These are phyloP conservation scores for Simmondsia chinensis DNA, from an alignment of 148 eudicot species.

Conservation along the genomic window DNA sequence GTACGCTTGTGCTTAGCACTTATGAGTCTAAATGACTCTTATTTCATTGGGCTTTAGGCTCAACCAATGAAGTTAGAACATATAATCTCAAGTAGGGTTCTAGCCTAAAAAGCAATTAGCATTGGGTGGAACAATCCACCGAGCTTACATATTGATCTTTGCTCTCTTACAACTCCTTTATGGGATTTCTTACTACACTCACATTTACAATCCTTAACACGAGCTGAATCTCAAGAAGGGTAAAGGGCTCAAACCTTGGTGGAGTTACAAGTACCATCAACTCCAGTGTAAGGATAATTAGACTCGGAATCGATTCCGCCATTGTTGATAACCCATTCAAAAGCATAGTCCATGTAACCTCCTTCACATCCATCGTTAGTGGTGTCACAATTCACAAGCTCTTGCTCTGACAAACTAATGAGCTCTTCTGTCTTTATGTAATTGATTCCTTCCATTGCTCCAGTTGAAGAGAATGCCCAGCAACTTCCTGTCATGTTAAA, in stretches of 20 bases:
- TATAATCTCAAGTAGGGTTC: no score
- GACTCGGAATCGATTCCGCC: conserved; percentile 44
- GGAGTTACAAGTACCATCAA: conserved; percentile 25
- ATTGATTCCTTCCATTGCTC: conserved; percentile 53
- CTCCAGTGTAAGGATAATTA: conserved; percentile 46
- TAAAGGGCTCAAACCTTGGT: conserved; percentile 25
- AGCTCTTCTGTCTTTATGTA: conserved; percentile 39
- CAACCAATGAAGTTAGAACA: no score
- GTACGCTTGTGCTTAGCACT: no score
- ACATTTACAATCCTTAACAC: neutral
- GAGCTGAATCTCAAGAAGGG: neutral
- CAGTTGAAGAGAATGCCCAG: conserved; percentile 52
- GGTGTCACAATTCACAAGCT: conserved; percentile 44
- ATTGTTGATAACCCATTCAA: conserved; percentile 47
- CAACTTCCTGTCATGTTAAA: conserved; percentile 52
- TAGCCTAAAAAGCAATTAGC: no score
- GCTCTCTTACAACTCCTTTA: no score
- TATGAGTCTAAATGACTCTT: no score
- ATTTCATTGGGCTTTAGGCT: no score
- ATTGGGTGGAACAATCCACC: no score
- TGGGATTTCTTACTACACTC: no score
- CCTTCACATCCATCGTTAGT: conserved; percentile 49
- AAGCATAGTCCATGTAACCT: conserved; percentile 49
- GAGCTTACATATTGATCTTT: no score
- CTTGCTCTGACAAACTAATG: conserved; percentile 49